Percentiles rank a stretch among this genome's conserved stretches.
phyloP scores from a whole-genome alignment of 129 eudicot species.

The Helichrysum umbraculigerum region DNA sequence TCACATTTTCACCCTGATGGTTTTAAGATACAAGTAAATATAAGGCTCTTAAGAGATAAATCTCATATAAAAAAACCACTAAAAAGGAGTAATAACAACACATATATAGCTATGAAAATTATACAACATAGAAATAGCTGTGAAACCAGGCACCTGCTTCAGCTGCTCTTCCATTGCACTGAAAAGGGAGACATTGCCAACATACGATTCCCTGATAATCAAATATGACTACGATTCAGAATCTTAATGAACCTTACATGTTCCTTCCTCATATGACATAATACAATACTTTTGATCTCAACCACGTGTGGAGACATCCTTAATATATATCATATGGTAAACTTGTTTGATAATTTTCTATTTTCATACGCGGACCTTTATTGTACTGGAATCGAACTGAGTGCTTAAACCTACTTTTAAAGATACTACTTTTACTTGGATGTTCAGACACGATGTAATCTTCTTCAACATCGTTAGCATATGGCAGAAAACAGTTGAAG shows the following conservation, averaged over 20 bases:
- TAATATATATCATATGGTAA: neutral
- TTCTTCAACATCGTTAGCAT: neutral
- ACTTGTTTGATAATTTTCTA: neutral
- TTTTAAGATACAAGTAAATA: conserved; percentile 20
- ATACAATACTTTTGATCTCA: neutral
- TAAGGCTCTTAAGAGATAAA: conserved; percentile 28
- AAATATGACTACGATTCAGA: conserved; percentile 19
- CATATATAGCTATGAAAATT: neutral
- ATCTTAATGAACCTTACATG: conserved; percentile 11
- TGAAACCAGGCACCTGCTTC: conserved; percentile 51
- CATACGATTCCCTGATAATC: conserved; percentile 73
- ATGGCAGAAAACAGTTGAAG: neutral
- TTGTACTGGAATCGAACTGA: neutral
- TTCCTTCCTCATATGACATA: neutral
- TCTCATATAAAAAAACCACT: conserved; percentile 15
- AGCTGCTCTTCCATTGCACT: conserved; percentile 76
- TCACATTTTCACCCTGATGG: conserved; percentile 83
- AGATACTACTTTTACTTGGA: neutral
- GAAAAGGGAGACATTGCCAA: conserved; percentile 76
- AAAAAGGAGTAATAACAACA: neutral
- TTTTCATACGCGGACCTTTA: neutral
- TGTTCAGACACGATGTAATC: neutral
- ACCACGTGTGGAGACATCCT: neutral
- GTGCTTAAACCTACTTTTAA: neutral
- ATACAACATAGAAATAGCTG: neutral